A percentile compares a stretch with the other conserved stretches of the same genome.
Evolutionary conservation across 495 filamentous ascomycete species (phyloP).

Genomic region (Immersiella caudata): DNA sequence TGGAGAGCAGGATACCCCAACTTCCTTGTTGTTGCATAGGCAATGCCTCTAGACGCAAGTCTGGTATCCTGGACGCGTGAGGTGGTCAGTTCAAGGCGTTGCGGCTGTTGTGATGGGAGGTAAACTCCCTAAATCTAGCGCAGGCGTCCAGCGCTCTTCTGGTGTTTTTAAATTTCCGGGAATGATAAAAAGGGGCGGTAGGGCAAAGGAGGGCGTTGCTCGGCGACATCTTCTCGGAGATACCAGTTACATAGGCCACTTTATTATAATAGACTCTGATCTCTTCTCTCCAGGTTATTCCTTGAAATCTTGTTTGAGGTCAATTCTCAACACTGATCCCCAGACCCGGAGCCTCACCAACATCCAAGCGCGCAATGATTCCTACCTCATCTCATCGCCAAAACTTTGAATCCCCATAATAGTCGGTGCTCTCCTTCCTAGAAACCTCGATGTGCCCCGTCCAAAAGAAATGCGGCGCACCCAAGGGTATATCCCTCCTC

Average conservation of each 20-base stretch:
- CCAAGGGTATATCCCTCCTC: constrained; percentile 8
- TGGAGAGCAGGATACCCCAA: background rate
- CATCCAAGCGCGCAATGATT: no score
- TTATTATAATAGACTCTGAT: constrained; percentile 13
- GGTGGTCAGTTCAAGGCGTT: constrained; percentile 6
- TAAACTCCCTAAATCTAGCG: background rate
- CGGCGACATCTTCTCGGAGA: background rate
- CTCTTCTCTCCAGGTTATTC: background rate
- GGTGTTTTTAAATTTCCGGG: background rate
- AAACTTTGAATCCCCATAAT: constrained; percentile 6
- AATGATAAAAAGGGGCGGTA: background rate
- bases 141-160: background rate
- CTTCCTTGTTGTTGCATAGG: background rate
- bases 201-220: constrained; percentile 3
- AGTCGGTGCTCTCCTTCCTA: constrained; percentile 1
- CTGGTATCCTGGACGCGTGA: background rate
- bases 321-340: no score
- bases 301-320: background rate
- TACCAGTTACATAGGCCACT: constrained; percentile 4
- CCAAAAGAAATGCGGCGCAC: constrained; percentile 35
- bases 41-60: background rate
- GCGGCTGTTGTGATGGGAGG: constrained; percentile 1
- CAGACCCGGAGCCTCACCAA: no score
- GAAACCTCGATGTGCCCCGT: constrained; percentile 33
- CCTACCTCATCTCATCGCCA: background rate